These are phyloP conservation scores for Raphidocelis subcapitata DNA, from an alignment of 139 green algal species.

Conservation along the genomic window DNA sequence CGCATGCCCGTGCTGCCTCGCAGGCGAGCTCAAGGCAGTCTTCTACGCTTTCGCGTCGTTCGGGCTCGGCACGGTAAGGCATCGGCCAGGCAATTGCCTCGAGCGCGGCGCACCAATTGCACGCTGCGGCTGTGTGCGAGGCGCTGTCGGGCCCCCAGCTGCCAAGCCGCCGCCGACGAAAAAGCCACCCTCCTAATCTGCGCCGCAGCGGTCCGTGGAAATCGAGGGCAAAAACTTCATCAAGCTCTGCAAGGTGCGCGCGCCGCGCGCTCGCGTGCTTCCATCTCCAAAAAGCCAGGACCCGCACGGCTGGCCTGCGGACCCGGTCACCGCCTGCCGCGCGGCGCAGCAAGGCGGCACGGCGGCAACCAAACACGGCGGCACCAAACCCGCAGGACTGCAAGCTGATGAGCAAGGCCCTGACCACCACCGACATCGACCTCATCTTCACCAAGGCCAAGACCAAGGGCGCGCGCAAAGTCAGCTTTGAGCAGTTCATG, in stretches of 20 bases:
- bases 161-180: neutral
- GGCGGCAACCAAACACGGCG: no score
- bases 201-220: slow-evolving; percentile 12
- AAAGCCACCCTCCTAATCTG: neutral
- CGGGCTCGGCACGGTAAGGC: slow-evolving; percentile 21
- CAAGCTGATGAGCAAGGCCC: slow-evolving; percentile 18
- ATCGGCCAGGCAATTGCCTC: neutral
- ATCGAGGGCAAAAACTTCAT: slow-evolving; percentile 49
- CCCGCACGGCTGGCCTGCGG: no score
- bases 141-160: neutral
- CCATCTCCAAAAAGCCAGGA: no score
- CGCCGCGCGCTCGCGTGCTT: no score
- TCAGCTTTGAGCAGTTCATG: slow-evolving; percentile 53
- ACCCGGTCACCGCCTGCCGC: no score
- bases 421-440: slow-evolving; percentile 59
- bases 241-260: slow-evolving; percentile 54
- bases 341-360: no score
- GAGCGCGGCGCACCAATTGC: neutral
- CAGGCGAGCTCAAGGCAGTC: slow-evolving; percentile 49
- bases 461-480: slow-evolving; percentile 56
- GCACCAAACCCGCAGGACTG: slow-evolving; percentile 13
- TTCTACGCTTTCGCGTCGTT: slow-evolving; percentile 54
- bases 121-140: neutral
- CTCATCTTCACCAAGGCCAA: slow-evolving; percentile 72
- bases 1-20: neutral